Evolutionary conservation across 306 rosid genomes (phyloP).

Genomic region (Biancaea sappan): DNA sequence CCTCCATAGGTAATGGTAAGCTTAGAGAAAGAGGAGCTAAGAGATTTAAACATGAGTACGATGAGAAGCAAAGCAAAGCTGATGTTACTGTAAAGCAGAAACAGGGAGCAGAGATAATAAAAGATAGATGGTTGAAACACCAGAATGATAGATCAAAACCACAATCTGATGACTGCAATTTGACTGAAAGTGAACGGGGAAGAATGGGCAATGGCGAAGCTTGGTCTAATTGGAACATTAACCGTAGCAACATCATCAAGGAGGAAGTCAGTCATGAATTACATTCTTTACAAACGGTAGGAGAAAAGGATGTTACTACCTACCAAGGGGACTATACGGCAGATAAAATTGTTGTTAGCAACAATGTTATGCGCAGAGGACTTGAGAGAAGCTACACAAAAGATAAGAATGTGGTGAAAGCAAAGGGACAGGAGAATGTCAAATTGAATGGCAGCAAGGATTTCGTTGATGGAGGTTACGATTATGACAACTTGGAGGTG

Average conservation of each 20-base stretch:
- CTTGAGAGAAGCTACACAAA: slow-evolving; percentile 34
- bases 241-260: slow-evolving; percentile 13
- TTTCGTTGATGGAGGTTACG: slow-evolving; percentile 35
- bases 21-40: slow-evolving; percentile 27
- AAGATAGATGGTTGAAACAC: slow-evolving; percentile 33
- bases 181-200: slow-evolving; percentile 34
- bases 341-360: slow-evolving; percentile 38
- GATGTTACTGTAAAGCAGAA: slow-evolving; percentile 38
- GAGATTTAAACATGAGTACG: slow-evolving; percentile 37
- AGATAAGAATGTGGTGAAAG: slow-evolving; percentile 36
- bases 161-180: slow-evolving; percentile 29
- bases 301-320: slow-evolving; percentile 23
- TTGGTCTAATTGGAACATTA: slow-evolving; percentile 9
- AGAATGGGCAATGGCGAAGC: slow-evolving; percentile 17
- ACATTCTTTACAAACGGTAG: slow-evolving; percentile 28
- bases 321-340: slow-evolving; percentile 36
- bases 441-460: slow-evolving; percentile 37
- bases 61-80: slow-evolving; percentile 30
- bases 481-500: slow-evolving; percentile 46
- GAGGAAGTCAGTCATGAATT: slow-evolving; percentile 11
- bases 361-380: slow-evolving; percentile 19
- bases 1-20: slow-evolving; percentile 10
- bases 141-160: slow-evolving; percentile 34
- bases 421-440: slow-evolving; percentile 29
- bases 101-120: slow-evolving; percentile 30